Evolutionary conservation across 2,329 filamentous ascomycete genomes (phyloP), one percentile per base, ranked within the genome.

Genomic region (Clarireedia homoeocarpa): DNA sequence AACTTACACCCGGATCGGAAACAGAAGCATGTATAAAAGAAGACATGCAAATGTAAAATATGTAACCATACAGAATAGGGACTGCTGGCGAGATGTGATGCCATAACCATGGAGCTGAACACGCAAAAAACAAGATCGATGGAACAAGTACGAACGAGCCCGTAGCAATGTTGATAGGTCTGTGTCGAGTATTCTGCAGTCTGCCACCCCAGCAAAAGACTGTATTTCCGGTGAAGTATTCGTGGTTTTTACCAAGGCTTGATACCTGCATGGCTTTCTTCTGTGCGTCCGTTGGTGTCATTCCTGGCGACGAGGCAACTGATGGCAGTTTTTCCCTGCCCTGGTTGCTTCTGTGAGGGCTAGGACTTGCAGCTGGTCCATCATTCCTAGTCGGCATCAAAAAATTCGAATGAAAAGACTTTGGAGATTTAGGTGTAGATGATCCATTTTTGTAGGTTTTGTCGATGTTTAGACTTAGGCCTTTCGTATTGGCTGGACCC

Each of bases 211-310:
- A 78, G 70, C 85, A 96, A 69, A 99, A 99, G 24, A 91, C 77
- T 0, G 90, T 96, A 68, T 97, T 99, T 47, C 94, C 94, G 46
- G 89, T 82, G 66, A 96, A 97, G 70, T 96, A 96, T 69, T 97
- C 83, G 71, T 92, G 88, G 65, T 96, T 96, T 62, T 80, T 85
- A 51, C 88, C 84, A 55, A 81, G 67, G 38, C 76, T 71, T 49
- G 67, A 39, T 26, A 58, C 71, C 45, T 45, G 66, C 42, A 48
- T 65, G 40, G 38, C 46, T 57, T 58, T 59, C 64, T 61, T 65
- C 54, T 10, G 67, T 62, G 42, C 69, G 58, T 82, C 77, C n/a
- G 72, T 66, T 2, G 75, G 74, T 42, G 75, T 71, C 51, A 88
- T 76, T 48, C 78, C 80, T 2, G 89, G 89, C 7, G 90, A 89